These are phyloP conservation scores for Polymyxa betae DNA, from an alignment of 208 protist species.

Conservation along the genomic window DNA sequence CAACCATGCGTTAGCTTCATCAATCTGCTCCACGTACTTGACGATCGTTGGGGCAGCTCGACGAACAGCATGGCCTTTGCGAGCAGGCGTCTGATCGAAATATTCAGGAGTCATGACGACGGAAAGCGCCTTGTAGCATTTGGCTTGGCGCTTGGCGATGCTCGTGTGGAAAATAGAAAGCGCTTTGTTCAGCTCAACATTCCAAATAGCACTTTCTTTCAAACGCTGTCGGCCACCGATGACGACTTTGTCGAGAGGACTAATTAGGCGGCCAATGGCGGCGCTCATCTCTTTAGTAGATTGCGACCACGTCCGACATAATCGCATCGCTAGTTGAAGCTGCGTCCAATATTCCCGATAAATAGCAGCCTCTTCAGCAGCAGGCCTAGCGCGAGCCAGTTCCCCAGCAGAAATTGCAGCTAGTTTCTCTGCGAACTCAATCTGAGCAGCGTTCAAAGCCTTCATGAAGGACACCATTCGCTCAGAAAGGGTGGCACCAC, in stretches of 20 bases:
- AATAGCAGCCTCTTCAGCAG: background rate
- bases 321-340: background rate
- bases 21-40: slow-evolving; percentile 17
- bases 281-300: background rate
- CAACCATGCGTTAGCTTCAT: background rate
- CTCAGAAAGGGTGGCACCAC: background rate
- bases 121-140: background rate
- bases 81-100: background rate
- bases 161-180: background rate
- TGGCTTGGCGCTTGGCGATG: slow-evolving; percentile 2
- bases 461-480: slow-evolving; percentile 18
- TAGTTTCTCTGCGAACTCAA: background rate
- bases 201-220: background rate
- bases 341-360: background rate
- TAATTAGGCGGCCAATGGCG: background rate
- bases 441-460: background rate
- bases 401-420: background rate
- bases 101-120: slow-evolving; percentile 8
- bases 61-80: background rate
- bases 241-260: background rate
- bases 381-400: background rate
- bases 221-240: background rate
- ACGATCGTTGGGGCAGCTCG: background rate
- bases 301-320: background rate
- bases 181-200: slow-evolving; percentile 9